Evolutionary conservation across 352 stramenopile species (phyloP), one percentile per base, ranked within the genome.

Genomic region (Phytophthora hibernalis): DNA sequence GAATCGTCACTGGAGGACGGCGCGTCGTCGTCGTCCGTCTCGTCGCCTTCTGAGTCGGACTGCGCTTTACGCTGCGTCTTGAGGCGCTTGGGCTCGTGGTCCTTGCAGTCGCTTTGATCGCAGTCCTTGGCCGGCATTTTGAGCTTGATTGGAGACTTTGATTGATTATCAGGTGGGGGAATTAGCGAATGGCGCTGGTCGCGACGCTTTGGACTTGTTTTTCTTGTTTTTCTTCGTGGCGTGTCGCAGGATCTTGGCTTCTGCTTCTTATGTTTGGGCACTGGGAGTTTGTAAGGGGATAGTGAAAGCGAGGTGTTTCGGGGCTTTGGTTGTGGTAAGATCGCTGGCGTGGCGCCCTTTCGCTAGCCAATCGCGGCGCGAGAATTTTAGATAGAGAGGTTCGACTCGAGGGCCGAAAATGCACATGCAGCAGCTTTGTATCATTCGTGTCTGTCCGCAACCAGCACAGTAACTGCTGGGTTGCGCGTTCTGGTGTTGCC

Each of bases 51-150:
- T 2, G 66, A 70, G 8, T 70, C 61, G 18, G 35, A 47, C 4
- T 56, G 30, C 7, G 20, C 7, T 24, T 71, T 75, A 30, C 40
- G 38, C 21, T 65, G 56, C 30, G 62, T 72, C 57, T 77, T 77
- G n/a, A 77, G 51, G 11, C 70, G 70, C 55, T 79, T 82, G 64
- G 71, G 72, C 28, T 50, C 57, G 22, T 47, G 55, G 42, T 47
- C 58, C 47, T 82, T 87, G 54, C 49, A 63, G 57, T 82, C 78
- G 9, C 50, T 15, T 71, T 59, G 49, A 31, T n/a, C 58, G 56
- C 56, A 63, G 42, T 84, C 55, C 52, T 80, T 84, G 35, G 67
- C 72, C 13, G 57, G 60, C 70, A 79, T 77, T 21, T 20, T 15
- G 4, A 31, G 26, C 26, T n/a, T n/a, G n/a, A n/a, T n/a, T n/a